Conservation (phyloP, 2,329 filamentous ascomycete genomes). For the Gaeumannomyces sp. region DNA sequence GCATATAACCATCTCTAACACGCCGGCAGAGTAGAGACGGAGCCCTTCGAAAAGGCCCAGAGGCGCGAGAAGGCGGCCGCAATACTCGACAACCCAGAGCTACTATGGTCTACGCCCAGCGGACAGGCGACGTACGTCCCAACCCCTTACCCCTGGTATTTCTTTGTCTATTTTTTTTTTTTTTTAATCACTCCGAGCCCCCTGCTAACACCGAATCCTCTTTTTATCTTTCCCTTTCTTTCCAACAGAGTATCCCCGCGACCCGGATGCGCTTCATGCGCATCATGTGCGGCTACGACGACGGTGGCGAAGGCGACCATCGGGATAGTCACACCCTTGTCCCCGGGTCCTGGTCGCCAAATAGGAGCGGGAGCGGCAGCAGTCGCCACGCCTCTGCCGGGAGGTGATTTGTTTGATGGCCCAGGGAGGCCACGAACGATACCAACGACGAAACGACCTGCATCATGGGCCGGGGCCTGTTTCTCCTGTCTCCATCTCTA, state of each 20-base stretch:
- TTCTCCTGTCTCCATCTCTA: too few species aligned
- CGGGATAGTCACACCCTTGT: too few species aligned
- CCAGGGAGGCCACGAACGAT: too few species aligned
- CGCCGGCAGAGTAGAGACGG: conserved; percentile 13
- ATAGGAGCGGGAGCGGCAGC: too few species aligned
- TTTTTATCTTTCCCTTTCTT: not conserved
- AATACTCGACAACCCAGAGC: conserved; percentile 50
- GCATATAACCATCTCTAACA: too few species aligned
- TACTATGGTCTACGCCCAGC: conserved; percentile 55
- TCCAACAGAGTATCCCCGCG: conserved; percentile 37
- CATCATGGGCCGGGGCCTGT: too few species aligned
- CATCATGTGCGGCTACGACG: conserved; percentile 48
- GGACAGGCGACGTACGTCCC: conserved; percentile 44
- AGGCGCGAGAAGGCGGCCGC: conserved; percentile 43
- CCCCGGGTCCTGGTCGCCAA: too few species aligned
- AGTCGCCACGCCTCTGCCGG: too few species aligned
- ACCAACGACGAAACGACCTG: too few species aligned
- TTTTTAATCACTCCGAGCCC: not conserved
- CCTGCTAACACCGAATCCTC: not conserved
- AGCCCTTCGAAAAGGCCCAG: conserved; percentile 37
- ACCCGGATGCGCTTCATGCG: conserved; percentile 51
- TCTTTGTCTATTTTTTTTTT: conserved; percentile 1
- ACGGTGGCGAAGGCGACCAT: conserved; percentile 16
- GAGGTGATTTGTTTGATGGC: too few species aligned
- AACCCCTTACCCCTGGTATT: conserved; percentile 6